Evolutionary conservation across 1,139 yeast genomes (phyloP), one percentile per base, ranked within the genome.

Genomic region (Hansenula lynferdii): DNA sequence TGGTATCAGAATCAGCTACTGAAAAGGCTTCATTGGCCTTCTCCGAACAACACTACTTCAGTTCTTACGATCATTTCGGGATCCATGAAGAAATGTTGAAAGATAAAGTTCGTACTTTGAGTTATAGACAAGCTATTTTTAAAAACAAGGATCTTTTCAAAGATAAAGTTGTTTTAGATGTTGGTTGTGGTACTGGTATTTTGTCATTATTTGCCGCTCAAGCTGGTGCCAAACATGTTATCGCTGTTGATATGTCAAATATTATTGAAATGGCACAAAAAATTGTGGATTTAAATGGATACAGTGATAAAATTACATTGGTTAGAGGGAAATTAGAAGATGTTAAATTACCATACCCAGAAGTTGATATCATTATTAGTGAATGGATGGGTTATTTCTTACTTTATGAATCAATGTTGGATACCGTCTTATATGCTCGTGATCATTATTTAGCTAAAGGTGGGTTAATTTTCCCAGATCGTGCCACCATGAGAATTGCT

Each of bases 381-480:
- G 99, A 94, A 67, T 94, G 99, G 99, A 94, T 94, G 99, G 99
- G 99, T 16, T 94, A 94, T 67, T 94, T 94, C 58, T 68, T 94
- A 55, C 70, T 94, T 42, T 94, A 92, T 60, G 99, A 94, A 70
- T 85, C 96, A 47, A 94, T 94, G 99, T 75, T 94, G 62, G 98
- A 94, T 62, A 89, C 98, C 28, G 99, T 94, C 18, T 70, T 94
- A 48, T 77, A 78, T 50, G 99, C 99, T 25, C 80, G 99, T 66
- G 99, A 94, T 67, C 78, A 75, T 62, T 94, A 89, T 62, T 75
- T 94, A 57, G 87, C 74, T 28, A 74, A 80, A 56, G 95, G 84
- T 34, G 99, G 99, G 9, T 71, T 90, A 50, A 87, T 94, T 45
- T 81, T 94, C 71, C 99, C 99, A 30, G 97, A 92, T 63, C 86